Base-by-base conservation (phyloP, 495 filamentous ascomycete genomes). In the Neurospora discreta region DNA sequence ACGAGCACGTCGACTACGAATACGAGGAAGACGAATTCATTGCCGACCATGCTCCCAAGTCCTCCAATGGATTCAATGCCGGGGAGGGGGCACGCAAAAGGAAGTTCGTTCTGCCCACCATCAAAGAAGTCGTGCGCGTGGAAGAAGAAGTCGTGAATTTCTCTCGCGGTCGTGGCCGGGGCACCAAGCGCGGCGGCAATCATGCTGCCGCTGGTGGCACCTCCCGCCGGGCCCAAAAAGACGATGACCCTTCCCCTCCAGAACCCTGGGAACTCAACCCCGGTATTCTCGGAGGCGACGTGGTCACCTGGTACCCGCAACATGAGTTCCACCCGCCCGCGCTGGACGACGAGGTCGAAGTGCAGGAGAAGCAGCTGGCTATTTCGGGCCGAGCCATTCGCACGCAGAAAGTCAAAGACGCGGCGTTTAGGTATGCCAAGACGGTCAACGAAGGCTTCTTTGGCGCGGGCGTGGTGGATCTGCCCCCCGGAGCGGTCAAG, bases 351-450 rank as follows among this genome's bases (percentile, higher is more conserved):
- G 43, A 87, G 68, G 81, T 87, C 67, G 79, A 81, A 11, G 83
- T 84, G 16, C 80, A 80, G 15, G 85, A 89, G 52, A 88, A 91
- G 70, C 87, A 89, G 71, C 80, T 99, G 69, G 95, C 93, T 23
- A 90, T 93, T 77, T 90, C 92, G n/a, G 85, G 87, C 18, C 81
- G 86, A 15, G 90, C 90, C 1, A 92, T 99, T 71, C 84, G 91
- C 70, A 91, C 93, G 0, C 86, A 88, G 68, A 89, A 91, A 67
- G 92, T 97, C 68, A 87, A 88, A 74, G 89, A 87, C 75, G 89
- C 89, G 30, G 87, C 87, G 20, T 98, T 98, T 83, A 85, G 86
- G 38, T 97, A 94, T 77, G 92, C 92, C 13, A 98, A 98, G 82
- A 90, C 93, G 58, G 86, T 94, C 36, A 93, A 89, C 65, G 84